A percentile compares a stretch with the other conserved stretches of the same genome.
phyloP scores from a whole-genome alignment of 495 filamentous ascomycete species.

The Hypoxylon intermedium region DNA sequence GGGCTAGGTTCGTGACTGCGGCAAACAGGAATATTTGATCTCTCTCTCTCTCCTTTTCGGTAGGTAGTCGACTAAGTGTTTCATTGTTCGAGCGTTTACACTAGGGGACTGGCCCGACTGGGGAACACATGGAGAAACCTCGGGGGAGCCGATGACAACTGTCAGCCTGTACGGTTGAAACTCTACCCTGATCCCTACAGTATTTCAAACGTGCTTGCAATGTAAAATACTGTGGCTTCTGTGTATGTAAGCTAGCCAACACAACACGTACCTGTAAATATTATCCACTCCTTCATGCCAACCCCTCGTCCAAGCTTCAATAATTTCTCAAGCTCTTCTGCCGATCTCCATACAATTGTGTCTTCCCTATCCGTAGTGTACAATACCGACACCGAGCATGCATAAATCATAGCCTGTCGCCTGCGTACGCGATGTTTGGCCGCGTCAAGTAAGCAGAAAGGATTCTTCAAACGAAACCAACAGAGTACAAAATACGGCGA shows the following conservation, averaged over 20 bases:
- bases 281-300: not conserved
- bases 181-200: not conserved
- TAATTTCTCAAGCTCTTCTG: slow-evolving; percentile 14
- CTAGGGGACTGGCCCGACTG: too few relatives aligned
- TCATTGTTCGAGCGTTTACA: not conserved
- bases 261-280: not conserved
- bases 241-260: not conserved
- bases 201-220: slow-evolving; percentile 1
- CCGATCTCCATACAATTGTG: slow-evolving; percentile 13
- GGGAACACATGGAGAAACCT: not conserved
- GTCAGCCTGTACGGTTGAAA: slow-evolving; percentile 1
- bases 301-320: slow-evolving; percentile 13
- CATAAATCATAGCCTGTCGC: too few relatives aligned
- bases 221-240: slow-evolving; percentile 6
- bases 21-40: not conserved
- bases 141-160: not conserved
- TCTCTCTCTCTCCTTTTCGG: not conserved
- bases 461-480: slow-evolving; percentile 18
- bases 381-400: too few relatives aligned
- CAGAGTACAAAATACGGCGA: slow-evolving; percentile 19
- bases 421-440: not conserved
- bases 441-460: not conserved
- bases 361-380: too few relatives aligned
- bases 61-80: not conserved
- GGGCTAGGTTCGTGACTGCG: slow-evolving; percentile 7